Evolutionary conservation across 176 grass and related monocot species (phyloP).

Genomic region (Eremochloa ophiuroides): DNA sequence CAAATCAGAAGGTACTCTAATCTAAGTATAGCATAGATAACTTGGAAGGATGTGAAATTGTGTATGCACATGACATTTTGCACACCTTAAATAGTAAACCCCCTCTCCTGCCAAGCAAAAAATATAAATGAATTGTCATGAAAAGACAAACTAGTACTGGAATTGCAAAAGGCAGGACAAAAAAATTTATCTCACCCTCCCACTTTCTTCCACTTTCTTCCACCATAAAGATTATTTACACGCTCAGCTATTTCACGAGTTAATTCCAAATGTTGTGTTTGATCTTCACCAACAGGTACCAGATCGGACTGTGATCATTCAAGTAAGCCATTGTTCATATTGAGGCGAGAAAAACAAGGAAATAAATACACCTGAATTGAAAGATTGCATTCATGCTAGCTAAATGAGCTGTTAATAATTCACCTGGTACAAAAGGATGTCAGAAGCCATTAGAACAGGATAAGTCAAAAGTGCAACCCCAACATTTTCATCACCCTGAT

Average conservation of each 20-base stretch:
- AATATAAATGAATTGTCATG: constrained; percentile 28
- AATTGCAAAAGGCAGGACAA: background rate
- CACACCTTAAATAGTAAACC: constrained; percentile 78
- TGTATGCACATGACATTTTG: constrained; percentile 6
- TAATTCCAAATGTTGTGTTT: constrained; percentile 97
- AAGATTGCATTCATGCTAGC: constrained; percentile 13
- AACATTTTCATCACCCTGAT: constrained; percentile 98
- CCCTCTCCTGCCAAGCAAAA: constrained; percentile 68
- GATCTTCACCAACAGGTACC: constrained; percentile 99
- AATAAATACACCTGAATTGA: constrained; percentile 9
- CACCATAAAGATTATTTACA: constrained; percentile 89
- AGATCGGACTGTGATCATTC: constrained; percentile 76
- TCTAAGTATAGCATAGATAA: constrained; percentile 14
- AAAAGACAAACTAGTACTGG: constrained; percentile 18
- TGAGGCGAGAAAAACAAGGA: background rate
- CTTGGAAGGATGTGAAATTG: background rate
- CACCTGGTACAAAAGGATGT: constrained; percentile 98
- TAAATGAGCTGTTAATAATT: constrained; percentile 22
- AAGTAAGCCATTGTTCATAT: constrained; percentile 23
- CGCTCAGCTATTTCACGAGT: constrained; percentile 94
- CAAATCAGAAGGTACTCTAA: constrained; percentile 13
- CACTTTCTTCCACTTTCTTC: constrained; percentile 97
- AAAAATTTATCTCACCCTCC: constrained; percentile 54
- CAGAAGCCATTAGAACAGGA: constrained; percentile 98
- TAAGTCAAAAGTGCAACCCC: constrained; percentile 93